Conservation (phyloP, 306 rosid species). For the Trifolium dubium region DNA sequence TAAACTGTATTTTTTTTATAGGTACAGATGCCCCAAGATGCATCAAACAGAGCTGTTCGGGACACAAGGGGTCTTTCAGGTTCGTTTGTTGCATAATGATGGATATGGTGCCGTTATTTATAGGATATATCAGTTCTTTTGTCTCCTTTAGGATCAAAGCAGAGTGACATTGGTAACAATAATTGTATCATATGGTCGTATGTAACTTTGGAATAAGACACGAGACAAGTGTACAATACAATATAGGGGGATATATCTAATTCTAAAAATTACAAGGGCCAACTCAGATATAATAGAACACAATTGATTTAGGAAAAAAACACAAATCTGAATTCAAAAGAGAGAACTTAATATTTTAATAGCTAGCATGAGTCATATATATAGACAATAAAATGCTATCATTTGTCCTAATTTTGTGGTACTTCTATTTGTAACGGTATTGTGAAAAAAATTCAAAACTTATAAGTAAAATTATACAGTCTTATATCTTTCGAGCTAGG, state of each 20-base stretch:
- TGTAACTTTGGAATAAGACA: not conserved
- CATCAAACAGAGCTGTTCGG: constrained; percentile 72
- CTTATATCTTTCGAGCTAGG: constrained; percentile 7
- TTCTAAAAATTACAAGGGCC: not conserved
- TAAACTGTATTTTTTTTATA: constrained; percentile 17
- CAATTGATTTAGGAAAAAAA: not conserved
- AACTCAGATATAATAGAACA: not conserved
- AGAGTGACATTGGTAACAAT: not conserved
- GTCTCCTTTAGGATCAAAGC: not conserved
- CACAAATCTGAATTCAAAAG: not conserved
- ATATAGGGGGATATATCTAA: not conserved
- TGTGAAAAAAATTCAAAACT: not conserved
- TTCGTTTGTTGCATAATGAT: constrained; percentile 40
- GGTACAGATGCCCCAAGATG: constrained; percentile 97
- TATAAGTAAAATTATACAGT: not conserved
- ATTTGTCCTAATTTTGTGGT: not conserved
- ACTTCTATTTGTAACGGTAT: not conserved
- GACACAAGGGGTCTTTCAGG: constrained; percentile 96
- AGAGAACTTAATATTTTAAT: not conserved
- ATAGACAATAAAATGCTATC: not conserved
- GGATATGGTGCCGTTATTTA: constrained; percentile 24
- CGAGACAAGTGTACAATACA: not conserved
- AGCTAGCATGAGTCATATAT: not conserved
- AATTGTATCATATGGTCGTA: constrained; percentile 1
- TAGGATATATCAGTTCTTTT: constrained; percentile 30